phyloP scores from a whole-genome alignment of 345 rosid species.

The Acer saccharum region DNA sequence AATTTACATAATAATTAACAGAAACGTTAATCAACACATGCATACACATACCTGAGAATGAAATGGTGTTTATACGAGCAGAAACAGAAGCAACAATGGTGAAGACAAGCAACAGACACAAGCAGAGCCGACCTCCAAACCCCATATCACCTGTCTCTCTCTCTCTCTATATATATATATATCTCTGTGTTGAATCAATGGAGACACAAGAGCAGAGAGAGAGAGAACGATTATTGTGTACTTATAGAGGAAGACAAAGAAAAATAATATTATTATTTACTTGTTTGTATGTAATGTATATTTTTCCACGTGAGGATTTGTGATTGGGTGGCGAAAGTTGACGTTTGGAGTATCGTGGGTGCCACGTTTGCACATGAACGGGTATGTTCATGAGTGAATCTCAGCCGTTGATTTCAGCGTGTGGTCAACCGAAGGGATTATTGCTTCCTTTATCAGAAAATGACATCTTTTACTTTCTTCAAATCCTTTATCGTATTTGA shows the following conservation, averaged over 20 bases:
- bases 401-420: slow-evolving; percentile 8
- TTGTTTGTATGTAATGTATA: too few species aligned
- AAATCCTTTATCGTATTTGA: too few species aligned
- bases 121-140: slow-evolving; percentile 18
- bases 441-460: slow-evolving; percentile 14
- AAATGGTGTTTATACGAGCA: slow-evolving; percentile 33
- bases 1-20: too few species aligned
- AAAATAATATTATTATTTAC: background rate
- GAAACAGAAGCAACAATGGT: slow-evolving; percentile 42
- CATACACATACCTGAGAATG: slow-evolving; percentile 37
- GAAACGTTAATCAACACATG: background rate
- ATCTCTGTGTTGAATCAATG: background rate
- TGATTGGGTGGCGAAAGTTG: slow-evolving; percentile 18
- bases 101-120: slow-evolving; percentile 36
- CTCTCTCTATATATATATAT: background rate
- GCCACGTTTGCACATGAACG: slow-evolving; percentile 1
- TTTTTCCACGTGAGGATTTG: slow-evolving; percentile 10
- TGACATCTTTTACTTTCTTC: background rate
- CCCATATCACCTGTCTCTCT: slow-evolving; percentile 33
- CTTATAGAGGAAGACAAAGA: slow-evolving; percentile 19
- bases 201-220: background rate
- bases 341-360: slow-evolving; percentile 12
- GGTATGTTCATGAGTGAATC: background rate
- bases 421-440: slow-evolving; percentile 13
- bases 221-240: background rate